A percentile compares a stretch with the other conserved stretches of the same genome.
Conservation (phyloP, 176 grass and related monocot genomes). For the Neostapfia colusana region DNA sequence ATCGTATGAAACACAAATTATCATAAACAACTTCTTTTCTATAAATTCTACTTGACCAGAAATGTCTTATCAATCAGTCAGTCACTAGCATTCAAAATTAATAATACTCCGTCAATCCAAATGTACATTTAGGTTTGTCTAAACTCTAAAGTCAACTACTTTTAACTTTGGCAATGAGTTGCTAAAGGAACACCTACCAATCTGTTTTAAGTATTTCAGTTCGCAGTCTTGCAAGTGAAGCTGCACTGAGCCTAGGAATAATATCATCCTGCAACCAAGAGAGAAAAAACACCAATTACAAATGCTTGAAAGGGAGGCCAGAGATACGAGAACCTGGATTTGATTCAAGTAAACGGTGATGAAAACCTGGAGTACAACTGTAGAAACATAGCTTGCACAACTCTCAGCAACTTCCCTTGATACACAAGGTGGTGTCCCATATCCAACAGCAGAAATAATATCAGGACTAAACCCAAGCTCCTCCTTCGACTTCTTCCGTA, state of each 20-base stretch:
- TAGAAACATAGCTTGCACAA: conserved; percentile 77
- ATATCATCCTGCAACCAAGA: conserved; percentile 72
- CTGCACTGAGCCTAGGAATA: conserved; percentile 83
- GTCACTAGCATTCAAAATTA: neutral
- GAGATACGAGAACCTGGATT: neutral
- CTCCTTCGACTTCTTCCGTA: conserved; percentile 76
- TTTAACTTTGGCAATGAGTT: neutral
- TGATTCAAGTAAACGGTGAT: neutral
- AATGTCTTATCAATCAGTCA: neutral
- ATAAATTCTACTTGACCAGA: conserved; percentile 1
- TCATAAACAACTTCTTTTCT: neutral
- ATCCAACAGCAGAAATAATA: conserved; percentile 85
- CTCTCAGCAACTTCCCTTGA: conserved; percentile 82
- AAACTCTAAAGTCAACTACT: neutral
- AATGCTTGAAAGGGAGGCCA: neutral
- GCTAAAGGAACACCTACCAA: conserved; percentile 52
- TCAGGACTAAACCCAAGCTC: conserved; percentile 94
- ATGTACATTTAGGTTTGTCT: neutral
- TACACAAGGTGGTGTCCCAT: conserved; percentile 86
- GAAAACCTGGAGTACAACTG: conserved; percentile 85
- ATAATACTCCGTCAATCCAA: neutral
- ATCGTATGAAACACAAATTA: neutral
- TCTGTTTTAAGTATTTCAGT: conserved; percentile 89
- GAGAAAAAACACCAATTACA: neutral
- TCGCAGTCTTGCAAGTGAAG: conserved; percentile 76